Evolutionary conservation across 768 basidiomycete species (phyloP).

Genomic region (Russula brevipes): DNA sequence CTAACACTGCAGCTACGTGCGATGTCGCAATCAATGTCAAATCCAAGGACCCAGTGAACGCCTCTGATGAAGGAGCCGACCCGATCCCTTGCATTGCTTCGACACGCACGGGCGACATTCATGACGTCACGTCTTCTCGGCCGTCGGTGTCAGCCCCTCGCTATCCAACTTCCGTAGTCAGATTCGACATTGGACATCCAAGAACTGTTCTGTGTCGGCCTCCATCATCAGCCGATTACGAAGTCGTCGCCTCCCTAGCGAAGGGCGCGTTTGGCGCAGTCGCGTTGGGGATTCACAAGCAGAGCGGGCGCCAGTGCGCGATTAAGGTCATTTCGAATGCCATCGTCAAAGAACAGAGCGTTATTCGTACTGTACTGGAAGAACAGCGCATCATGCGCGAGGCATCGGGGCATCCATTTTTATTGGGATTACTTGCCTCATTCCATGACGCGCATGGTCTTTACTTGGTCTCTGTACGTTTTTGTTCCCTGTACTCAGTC

Average conservation of each 20-base stretch:
- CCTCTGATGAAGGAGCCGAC: not conserved
- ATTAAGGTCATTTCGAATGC: constrained; percentile 28
- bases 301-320: constrained; percentile 16
- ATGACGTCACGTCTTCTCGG: not conserved
- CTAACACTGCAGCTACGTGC: not conserved
- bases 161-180: not conserved
- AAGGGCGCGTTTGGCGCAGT: constrained; percentile 23
- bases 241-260: constrained; percentile 12
- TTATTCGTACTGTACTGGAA: constrained; percentile 7
- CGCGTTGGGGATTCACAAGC: constrained; percentile 24
- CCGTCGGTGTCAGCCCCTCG: not conserved
- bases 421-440: constrained; percentile 28
- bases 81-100: not conserved
- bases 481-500: not conserved
- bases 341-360: not conserved
- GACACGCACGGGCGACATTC: not conserved
- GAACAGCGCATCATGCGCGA: constrained; percentile 13
- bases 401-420: constrained; percentile 18
- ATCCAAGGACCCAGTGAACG: not conserved
- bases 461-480: constrained; percentile 28
- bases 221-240: constrained; percentile 14
- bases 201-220: not conserved
- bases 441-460: constrained; percentile 27
- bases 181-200: not conserved
- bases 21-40: not conserved